phyloP scores from a whole-genome alignment of 2,329 filamentous ascomycete species.

The Venturia effusa region DNA sequence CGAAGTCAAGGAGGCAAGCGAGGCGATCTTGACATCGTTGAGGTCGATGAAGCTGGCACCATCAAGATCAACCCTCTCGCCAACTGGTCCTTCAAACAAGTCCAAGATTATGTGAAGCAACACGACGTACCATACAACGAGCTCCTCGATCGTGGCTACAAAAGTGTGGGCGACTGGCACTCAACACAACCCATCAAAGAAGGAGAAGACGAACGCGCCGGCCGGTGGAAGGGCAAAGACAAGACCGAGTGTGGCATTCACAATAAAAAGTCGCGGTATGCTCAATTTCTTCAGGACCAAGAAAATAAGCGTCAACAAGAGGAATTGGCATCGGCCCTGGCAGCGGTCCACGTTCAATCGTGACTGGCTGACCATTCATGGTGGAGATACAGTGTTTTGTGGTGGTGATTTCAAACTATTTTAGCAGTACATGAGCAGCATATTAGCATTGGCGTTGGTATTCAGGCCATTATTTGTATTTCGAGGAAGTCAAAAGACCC shows the following conservation, averaged over 20 bases:
- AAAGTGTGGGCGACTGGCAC: slow-evolving; percentile 97
- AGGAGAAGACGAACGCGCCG: slow-evolving; percentile 89
- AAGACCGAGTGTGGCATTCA: slow-evolving; percentile 99
- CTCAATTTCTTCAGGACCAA: slow-evolving; percentile 67
- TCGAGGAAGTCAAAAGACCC: slow-evolving; percentile 3
- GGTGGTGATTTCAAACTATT: slow-evolving; percentile 16
- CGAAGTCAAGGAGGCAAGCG: slow-evolving; percentile 89
- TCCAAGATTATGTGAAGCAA: slow-evolving; percentile 75
- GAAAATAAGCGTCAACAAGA: slow-evolving; percentile 56
- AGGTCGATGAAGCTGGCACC: slow-evolving; percentile 81
- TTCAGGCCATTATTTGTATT: slow-evolving; percentile 21
- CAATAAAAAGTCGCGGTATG: slow-evolving; percentile 92
- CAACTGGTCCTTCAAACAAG: slow-evolving; percentile 86
- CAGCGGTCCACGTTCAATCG: slow-evolving; percentile 15
- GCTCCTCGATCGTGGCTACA: slow-evolving; percentile 88
- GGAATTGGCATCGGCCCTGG: slow-evolving; percentile 28
- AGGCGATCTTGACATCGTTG: slow-evolving; percentile 80
- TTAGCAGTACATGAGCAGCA: slow-evolving; percentile 27
- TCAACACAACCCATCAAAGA: slow-evolving; percentile 82
- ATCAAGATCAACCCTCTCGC: slow-evolving; percentile 97
- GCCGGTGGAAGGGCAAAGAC: slow-evolving; percentile 88
- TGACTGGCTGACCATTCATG: neutral
- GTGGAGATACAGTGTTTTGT: slow-evolving; percentile 12
- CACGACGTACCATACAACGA: slow-evolving; percentile 89
- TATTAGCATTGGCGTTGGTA: slow-evolving; percentile 19